A percentile compares a stretch with the other conserved stretches of the same genome.
phyloP scores from a whole-genome alignment of 805 yeast species.

The Kluyveromyces lactis region DNA sequence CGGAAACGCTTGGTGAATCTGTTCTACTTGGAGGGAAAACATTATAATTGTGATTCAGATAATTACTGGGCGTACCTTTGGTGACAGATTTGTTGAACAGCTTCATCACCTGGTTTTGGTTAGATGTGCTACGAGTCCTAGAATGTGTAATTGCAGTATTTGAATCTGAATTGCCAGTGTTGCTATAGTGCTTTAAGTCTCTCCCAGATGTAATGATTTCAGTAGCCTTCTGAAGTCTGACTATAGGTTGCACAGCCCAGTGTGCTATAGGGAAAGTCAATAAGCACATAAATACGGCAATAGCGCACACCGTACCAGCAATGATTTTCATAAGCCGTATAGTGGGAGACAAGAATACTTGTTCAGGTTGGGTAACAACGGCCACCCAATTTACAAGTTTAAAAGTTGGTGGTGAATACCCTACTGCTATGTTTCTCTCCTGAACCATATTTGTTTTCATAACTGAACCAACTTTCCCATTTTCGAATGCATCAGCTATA shows the following conservation, averaged over 20 bases:
- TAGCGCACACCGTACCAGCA: slow-evolving; percentile 69
- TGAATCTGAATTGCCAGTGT: slow-evolving; percentile 7
- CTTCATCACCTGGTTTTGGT: neutral
- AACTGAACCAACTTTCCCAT: slow-evolving; percentile 34
- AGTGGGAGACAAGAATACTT: slow-evolving; percentile 55
- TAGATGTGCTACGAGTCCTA: neutral
- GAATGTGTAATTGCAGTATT: slow-evolving; percentile 2
- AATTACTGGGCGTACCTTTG: neutral
- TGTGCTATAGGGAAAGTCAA: slow-evolving; percentile 80
- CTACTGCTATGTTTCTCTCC: slow-evolving; percentile 42
- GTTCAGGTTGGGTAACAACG: slow-evolving; percentile 53
- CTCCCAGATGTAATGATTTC: slow-evolving; percentile 43
- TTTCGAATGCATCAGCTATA: slow-evolving; percentile 29
- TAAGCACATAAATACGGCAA: slow-evolving; percentile 64
- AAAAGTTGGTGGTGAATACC: slow-evolving; percentile 42
- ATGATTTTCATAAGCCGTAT: slow-evolving; percentile 56
- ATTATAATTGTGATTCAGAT: neutral
- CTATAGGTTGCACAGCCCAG: slow-evolving; percentile 76
- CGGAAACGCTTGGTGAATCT: neutral
- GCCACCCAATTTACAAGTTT: slow-evolving; percentile 59
- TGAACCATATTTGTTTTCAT: slow-evolving; percentile 32
- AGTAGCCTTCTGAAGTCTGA: slow-evolving; percentile 72
- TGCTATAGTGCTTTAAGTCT: slow-evolving; percentile 26
- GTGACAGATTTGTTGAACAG: slow-evolving; percentile 1
- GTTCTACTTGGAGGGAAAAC: neutral